Base-by-base conservation (phyloP, 73 alveolate genomes). In the Tetrahymena thermophila region DNA sequence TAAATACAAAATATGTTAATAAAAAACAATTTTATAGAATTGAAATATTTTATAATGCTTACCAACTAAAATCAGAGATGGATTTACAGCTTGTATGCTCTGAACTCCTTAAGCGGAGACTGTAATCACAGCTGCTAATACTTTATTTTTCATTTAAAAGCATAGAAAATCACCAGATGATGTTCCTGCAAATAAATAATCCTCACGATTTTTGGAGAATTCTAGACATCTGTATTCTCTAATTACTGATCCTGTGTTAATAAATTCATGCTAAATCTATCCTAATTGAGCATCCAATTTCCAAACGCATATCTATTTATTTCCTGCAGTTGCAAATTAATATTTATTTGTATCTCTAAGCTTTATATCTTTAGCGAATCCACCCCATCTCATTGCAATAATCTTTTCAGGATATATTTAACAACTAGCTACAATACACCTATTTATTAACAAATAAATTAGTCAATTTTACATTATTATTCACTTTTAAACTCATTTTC, bases 301-400 rank as follows among this genome's bases (percentile, higher is more conserved):
- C 99, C 99, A 99, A 84, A 99, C 96, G 31, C 97, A 96, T n/a
- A 99, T 97, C 94, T 97, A 96, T 94, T 98, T 99, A 94, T 97
- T 97, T 35, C 99, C 99, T 93, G 99, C 94, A 34, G 99, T 99
- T 11, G 99, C 99, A 96, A 98, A 98, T 95, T 99, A 98, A 95
- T 99, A 99, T 93, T 94, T 97, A 37, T 94, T 94, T 4, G 99
- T 98, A 85, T 98, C 98, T 95, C 99, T 98, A 19, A 98, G 97
- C 96, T 98, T 99, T 35, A 98, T 97, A 95, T 99, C 99, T 94
- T 98, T 97, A 8, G 98, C 98, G 93, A 85, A 98, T 16, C 99
- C 99, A 85, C 99, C 99, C 98, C 98, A 98, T 40, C 96, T 97
- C 55, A 97, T 98, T 28, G 98, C 97, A 1, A 93, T 95, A 23